A percentile compares a stretch with the other conserved stretches of the same genome.
Conservation (phyloP, 2,329 filamentous ascomycete genomes). For the Colletotrichum phormii region DNA sequence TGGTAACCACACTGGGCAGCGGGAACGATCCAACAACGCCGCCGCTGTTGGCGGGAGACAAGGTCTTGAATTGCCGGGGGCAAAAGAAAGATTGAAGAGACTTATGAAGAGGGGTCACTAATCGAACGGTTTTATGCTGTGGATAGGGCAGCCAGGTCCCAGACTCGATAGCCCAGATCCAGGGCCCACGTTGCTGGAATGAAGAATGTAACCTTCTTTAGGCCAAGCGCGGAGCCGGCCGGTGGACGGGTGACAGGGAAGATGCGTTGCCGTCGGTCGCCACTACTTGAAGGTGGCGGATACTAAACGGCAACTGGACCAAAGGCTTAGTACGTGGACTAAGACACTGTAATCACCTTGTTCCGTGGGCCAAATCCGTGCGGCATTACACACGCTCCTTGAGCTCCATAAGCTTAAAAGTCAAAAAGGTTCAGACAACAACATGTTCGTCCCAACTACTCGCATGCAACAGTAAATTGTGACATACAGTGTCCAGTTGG, state of each 20-base stretch:
- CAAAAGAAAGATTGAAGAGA: not conserved
- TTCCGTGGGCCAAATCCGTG: not conserved
- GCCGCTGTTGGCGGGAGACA: not conserved
- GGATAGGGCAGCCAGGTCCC: not conserved
- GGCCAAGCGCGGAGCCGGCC: not conserved
- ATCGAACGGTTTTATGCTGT: slow-evolving; percentile 10
- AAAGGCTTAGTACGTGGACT: not conserved
- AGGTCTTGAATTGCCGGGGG: not conserved
- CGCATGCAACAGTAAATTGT: no score
- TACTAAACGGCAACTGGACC: not conserved
- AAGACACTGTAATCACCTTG: no score
- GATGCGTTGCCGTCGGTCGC: not conserved
- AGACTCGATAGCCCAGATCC: slow-evolving; percentile 8
- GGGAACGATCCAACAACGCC: not conserved
- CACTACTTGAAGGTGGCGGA: not conserved
- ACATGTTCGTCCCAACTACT: slow-evolving; percentile 2
- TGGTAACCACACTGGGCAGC: slow-evolving; percentile 9
- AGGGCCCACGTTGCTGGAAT: slow-evolving; percentile 6
- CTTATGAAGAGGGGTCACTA: not conserved
- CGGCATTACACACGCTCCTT: no score
- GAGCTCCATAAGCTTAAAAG: not conserved
- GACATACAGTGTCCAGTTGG: not conserved
- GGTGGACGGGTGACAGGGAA: not conserved
- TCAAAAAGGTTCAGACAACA: not conserved
- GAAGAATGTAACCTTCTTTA: not conserved